Conservation (phyloP, 2,329 filamentous ascomycete species). For the Penicillium rolfsii region DNA sequence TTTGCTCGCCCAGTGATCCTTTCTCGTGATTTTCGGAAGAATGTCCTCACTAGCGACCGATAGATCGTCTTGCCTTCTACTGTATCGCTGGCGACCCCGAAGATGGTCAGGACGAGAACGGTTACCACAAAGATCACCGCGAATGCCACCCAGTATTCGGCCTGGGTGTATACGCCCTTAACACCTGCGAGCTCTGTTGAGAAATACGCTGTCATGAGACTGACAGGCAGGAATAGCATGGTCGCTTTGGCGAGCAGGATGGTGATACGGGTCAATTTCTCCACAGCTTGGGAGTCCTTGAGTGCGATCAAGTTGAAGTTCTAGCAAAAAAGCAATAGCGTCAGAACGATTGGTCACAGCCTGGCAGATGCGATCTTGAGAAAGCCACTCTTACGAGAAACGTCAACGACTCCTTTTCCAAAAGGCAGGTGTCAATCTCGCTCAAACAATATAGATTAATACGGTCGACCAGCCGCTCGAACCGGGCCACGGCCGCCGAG, state of each 20-base stretch:
- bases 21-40: slow-evolving; percentile 40
- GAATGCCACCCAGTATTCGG: slow-evolving; percentile 71
- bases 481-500: slow-evolving; percentile 59
- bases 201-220: slow-evolving; percentile 75
- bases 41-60: slow-evolving; percentile 45
- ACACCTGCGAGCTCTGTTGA: slow-evolving; percentile 65
- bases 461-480: slow-evolving; percentile 63
- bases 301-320: slow-evolving; percentile 79
- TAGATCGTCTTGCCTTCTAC: slow-evolving; percentile 60
- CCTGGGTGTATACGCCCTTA: slow-evolving; percentile 60
- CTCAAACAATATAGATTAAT: slow-evolving; percentile 65
- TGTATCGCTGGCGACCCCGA: slow-evolving; percentile 61
- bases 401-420: slow-evolving; percentile 71
- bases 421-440: slow-evolving; percentile 66
- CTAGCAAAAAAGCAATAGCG: slow-evolving; percentile 42
- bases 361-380: neutral
- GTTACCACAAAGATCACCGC: slow-evolving; percentile 64
- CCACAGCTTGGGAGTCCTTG: slow-evolving; percentile 73
- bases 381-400: slow-evolving; percentile 58
- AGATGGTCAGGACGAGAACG: slow-evolving; percentile 60
- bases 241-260: slow-evolving; percentile 74
- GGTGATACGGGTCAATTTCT: slow-evolving; percentile 71
- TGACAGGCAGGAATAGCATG: slow-evolving; percentile 75
- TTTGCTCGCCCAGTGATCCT: slow-evolving; percentile 26
- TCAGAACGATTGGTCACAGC: neutral